Evolutionary conservation across 495 filamentous ascomycete genomes (phyloP).

Genomic region (Umbilicaria muhlenbergii): DNA sequence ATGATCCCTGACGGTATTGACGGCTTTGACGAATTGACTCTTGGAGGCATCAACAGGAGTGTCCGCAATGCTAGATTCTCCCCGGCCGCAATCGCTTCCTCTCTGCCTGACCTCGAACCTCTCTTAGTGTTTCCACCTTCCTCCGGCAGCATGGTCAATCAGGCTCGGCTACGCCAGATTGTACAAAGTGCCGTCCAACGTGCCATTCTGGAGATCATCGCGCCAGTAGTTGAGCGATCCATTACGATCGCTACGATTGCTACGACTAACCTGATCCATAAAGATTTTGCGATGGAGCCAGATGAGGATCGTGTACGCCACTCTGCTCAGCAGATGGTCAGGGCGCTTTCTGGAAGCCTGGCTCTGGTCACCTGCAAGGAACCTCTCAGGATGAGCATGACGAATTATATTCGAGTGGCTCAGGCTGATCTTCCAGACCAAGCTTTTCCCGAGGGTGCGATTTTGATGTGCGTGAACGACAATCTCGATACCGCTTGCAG

Average conservation of each 20-base stretch:
- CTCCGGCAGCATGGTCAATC: constrained; percentile 55
- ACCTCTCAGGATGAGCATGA: constrained; percentile 86
- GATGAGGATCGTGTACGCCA: constrained; percentile 74
- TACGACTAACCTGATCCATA: constrained; percentile 80
- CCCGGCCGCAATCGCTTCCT: constrained; percentile 52
- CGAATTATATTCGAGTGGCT: constrained; percentile 84
- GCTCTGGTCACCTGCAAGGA: constrained; percentile 98
- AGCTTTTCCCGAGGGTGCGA: constrained; percentile 67
- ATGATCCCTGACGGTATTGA: constrained; percentile 55
- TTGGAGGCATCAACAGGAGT: constrained; percentile 54
- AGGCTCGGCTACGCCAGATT: constrained; percentile 60
- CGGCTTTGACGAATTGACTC: constrained; percentile 59
- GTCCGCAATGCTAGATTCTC: constrained; percentile 57
- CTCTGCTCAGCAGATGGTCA: constrained; percentile 80
- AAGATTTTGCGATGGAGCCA: constrained; percentile 87
- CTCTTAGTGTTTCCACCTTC: constrained; percentile 59
- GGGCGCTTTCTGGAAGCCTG: constrained; percentile 79
- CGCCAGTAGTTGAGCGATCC: constrained; percentile 89
- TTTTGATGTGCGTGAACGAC: constrained; percentile 96
- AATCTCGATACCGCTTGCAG: constrained; percentile 87
- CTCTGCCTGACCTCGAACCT: constrained; percentile 63
- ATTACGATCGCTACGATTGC: constrained; percentile 96
- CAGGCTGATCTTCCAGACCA: constrained; percentile 50
- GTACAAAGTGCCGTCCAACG: constrained; percentile 69
- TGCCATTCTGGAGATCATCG: constrained; percentile 87